Base-by-base conservation (phyloP, 345 rosid species). In the Acer saccharum region DNA sequence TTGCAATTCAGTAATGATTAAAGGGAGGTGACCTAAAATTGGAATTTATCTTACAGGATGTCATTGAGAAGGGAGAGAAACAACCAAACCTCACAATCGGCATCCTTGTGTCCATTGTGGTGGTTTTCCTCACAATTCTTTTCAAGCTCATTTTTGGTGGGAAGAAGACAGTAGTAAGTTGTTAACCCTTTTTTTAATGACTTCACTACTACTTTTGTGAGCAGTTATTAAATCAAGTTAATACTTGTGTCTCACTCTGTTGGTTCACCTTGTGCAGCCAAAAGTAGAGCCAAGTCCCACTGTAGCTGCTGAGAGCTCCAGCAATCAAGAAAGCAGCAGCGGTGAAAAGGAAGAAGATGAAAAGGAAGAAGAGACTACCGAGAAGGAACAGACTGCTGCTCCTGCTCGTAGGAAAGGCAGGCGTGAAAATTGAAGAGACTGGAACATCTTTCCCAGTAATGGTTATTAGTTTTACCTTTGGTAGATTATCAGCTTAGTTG, bases 61-160 rank as follows among this genome's bases (percentile, higher is more conserved):
- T 93, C 43, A 81, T 91, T 58, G 96, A 89, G 78, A 91, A 83
- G 83, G 89, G 80, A 71, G 89, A 86, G 83, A 86, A 83, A 73
- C 89, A 86, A 61, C 89, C 89, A 9, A 83, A 83, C 68, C 80
- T 86, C 43, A 86, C 89, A 6, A 83, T 86, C 55, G 89, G 86
- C 27, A 43, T 86, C 21, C 83, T 86, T 6, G 57, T 83, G 32
- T 81, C 85, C 20, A 9, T 83, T 32, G 78, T 83, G 58, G 83
- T 79, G 46, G 85, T 83, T 17, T 65, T 79, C 71, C 57, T 83
- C 43, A 62, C 82, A 0, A 20, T 85, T 58, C 46, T 85, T 27
- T 25, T 72, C 50, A 85, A 76, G 79, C 12, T 83, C 6, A 8
- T 83, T 68, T 89, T 92, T 21, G 93, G 98, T 44, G 98, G 97